phyloP scores from a whole-genome alignment of 208 protist genomes.

The Phytomonas francai region DNA sequence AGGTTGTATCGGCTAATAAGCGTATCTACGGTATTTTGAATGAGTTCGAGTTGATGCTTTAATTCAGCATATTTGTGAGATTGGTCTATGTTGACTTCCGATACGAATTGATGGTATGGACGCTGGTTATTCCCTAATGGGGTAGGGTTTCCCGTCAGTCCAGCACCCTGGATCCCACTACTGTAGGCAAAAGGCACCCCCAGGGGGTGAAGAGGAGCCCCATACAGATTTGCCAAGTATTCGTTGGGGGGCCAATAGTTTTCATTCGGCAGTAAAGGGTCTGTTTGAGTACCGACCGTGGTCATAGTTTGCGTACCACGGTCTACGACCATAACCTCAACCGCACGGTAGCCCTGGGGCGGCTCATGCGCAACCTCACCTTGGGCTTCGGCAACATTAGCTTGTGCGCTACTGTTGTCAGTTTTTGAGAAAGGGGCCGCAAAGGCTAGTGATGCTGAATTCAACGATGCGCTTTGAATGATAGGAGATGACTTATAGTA shows the following conservation, averaged over 20 bases:
- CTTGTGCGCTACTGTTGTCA: too few relatives aligned
- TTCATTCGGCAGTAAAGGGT: conserved; percentile 21
- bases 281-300: conserved; percentile 67
- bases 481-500: too few relatives aligned
- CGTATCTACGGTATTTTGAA: conserved; percentile 79
- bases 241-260: not conserved
- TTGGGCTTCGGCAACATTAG: too few relatives aligned
- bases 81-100: conserved; percentile 21
- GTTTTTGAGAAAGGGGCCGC: too few relatives aligned
- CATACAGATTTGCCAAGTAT: too few relatives aligned
- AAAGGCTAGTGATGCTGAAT: too few relatives aligned
- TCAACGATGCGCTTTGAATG: too few relatives aligned
- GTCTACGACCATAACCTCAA: conserved; percentile 81
- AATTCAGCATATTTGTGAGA: conserved; percentile 20
- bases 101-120: conserved; percentile 24
- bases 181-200: too few relatives aligned
- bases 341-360: conserved; percentile 18
- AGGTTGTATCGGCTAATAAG: conserved; percentile 81
- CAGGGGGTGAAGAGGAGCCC: too few relatives aligned
- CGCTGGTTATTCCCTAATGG: not conserved
- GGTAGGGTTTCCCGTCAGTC: too few relatives aligned
- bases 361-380: too few relatives aligned
- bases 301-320: conserved; percentile 75
- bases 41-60: conserved; percentile 56
- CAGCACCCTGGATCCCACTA: too few relatives aligned